Percentiles rank a stretch among this genome's conserved stretches.
phyloP scores from a whole-genome alignment of 2,329 filamentous ascomycete species.

The Calonectria pteridis region DNA sequence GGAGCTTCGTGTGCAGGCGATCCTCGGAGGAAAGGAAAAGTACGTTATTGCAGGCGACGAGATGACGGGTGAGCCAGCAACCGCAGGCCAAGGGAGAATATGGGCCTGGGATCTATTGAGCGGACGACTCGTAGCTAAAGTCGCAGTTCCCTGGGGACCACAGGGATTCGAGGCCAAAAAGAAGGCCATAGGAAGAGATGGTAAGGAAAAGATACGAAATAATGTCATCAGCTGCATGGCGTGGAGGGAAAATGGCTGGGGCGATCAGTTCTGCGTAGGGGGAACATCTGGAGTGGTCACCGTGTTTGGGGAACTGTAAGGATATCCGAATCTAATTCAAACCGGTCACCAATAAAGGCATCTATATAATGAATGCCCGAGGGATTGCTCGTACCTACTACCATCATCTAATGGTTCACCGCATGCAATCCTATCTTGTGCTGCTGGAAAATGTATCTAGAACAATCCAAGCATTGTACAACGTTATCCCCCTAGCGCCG shows the following conservation, averaged over 20 bases:
- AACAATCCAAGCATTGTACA: constrained; percentile 24
- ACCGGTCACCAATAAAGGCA: neutral
- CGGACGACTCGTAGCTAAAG: constrained; percentile 73
- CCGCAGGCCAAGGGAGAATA: constrained; percentile 67
- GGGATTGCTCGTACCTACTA: neutral
- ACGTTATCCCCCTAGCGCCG: constrained; percentile 38
- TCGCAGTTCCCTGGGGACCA: constrained; percentile 71
- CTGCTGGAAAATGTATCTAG: neutral
- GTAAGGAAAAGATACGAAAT: constrained; percentile 68
- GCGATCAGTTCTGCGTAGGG: constrained; percentile 74
- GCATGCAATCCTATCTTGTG: constrained; percentile 1
- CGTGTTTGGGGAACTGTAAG: constrained; percentile 63
- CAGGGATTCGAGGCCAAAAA: constrained; percentile 61
- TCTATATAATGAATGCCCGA: neutral
- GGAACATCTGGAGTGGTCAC: constrained; percentile 76
- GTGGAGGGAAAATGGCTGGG: constrained; percentile 73
- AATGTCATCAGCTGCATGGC: constrained; percentile 73
- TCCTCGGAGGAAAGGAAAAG: constrained; percentile 81
- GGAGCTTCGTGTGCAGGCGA: constrained; percentile 79
- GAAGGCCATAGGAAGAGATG: constrained; percentile 69
- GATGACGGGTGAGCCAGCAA: constrained; percentile 51
- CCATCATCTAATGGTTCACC: constrained; percentile 6
- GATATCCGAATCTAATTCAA: neutral
- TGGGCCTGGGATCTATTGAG: constrained; percentile 89
- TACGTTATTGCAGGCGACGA: constrained; percentile 88